Evolutionary conservation across 2,329 filamentous ascomycete genomes (phyloP).

Genomic region (Calonectria pteridis): DNA sequence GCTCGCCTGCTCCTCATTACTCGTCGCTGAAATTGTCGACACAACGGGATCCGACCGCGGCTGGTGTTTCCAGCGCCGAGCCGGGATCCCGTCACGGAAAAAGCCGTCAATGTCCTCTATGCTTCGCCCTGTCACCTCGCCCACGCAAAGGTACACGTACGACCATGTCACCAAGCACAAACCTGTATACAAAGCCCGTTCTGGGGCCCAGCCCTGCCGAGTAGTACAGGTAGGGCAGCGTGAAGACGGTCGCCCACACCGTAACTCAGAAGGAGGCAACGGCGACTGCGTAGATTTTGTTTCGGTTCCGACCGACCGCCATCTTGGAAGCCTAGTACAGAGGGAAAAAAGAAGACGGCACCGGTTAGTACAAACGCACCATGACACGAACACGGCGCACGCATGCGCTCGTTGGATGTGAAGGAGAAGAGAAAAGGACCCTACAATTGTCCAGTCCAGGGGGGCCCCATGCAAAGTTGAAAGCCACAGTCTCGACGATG

Average conservation of each 20-base stretch:
- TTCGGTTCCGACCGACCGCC: conserved; percentile 60
- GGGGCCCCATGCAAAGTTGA: conserved; percentile 60
- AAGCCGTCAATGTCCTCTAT: conserved; percentile 48
- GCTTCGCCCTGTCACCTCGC: conserved; percentile 45
- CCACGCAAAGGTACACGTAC: conserved; percentile 54
- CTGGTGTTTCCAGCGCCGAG: conserved; percentile 43
- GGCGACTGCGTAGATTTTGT: conserved; percentile 48
- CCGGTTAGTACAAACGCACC: background rate
- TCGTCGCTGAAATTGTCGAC: conserved; percentile 3
- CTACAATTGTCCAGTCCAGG: conserved; percentile 52
- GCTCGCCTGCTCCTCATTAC: background rate
- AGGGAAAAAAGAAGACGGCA: background rate
- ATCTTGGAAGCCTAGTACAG: conserved; percentile 54
- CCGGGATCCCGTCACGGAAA: conserved; percentile 44
- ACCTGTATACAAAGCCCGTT: conserved; percentile 54
- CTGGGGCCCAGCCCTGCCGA: conserved; percentile 52
- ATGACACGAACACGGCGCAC: background rate
- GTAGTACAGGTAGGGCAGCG: conserved; percentile 57
- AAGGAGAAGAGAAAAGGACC: background rate
- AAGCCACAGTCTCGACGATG: conserved; percentile 57
- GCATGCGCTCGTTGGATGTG: background rate
- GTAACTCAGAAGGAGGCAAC: conserved; percentile 59
- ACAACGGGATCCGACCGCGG: conserved; percentile 28
- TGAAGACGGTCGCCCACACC: conserved; percentile 56
- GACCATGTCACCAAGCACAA: conserved; percentile 48